phyloP scores from a whole-genome alignment of 495 filamentous ascomycete genomes.

The Podospora fimiseda region DNA sequence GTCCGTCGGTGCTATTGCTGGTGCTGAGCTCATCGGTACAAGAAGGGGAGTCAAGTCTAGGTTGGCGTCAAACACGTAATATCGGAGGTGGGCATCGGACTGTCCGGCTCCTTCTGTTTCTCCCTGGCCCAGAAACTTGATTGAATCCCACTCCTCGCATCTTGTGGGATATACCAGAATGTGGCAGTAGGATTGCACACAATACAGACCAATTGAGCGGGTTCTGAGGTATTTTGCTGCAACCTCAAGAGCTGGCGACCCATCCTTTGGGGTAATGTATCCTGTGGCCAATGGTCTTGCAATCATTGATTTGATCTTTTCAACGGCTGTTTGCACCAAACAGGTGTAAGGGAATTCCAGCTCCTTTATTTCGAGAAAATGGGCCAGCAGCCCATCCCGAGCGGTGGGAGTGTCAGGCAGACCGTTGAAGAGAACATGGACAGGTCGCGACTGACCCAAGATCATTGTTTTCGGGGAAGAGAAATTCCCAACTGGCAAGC shows the following conservation, averaged over 20 bases:
- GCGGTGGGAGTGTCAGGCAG: conserved; percentile 20
- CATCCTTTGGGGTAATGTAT: conserved; percentile 13
- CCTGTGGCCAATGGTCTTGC: conserved; percentile 12
- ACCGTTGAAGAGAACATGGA: conserved; percentile 28
- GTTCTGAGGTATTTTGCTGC: conserved; percentile 28
- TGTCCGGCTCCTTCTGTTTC: conserved; percentile 17
- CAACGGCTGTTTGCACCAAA: conserved; percentile 19
- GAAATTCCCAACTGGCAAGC: conserved; percentile 9
- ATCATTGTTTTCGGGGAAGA: conserved; percentile 23
- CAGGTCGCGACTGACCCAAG: conserved; percentile 17
- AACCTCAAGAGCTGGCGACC: conserved; percentile 14
- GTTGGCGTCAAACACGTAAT: conserved; percentile 29
- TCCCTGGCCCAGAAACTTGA: conserved; percentile 13
- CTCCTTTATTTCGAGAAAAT: conserved; percentile 26
- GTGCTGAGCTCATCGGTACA: conserved; percentile 7
- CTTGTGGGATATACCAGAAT: conserved; percentile 37
- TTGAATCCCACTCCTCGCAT: conserved; percentile 33
- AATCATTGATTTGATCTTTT: conserved; percentile 8
- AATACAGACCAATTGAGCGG: conserved; percentile 28
- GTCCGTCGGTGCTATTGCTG: no score
- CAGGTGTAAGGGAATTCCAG: conserved; percentile 31
- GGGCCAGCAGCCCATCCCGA: conserved; percentile 23
- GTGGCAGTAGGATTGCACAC: conserved; percentile 25
- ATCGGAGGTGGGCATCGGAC: conserved; percentile 23
- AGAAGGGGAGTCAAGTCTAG: conserved; percentile 16